These are phyloP conservation scores for Suillus fuscotomentosus DNA, from an alignment of 768 basidiomycete species.

Conservation along the genomic window DNA sequence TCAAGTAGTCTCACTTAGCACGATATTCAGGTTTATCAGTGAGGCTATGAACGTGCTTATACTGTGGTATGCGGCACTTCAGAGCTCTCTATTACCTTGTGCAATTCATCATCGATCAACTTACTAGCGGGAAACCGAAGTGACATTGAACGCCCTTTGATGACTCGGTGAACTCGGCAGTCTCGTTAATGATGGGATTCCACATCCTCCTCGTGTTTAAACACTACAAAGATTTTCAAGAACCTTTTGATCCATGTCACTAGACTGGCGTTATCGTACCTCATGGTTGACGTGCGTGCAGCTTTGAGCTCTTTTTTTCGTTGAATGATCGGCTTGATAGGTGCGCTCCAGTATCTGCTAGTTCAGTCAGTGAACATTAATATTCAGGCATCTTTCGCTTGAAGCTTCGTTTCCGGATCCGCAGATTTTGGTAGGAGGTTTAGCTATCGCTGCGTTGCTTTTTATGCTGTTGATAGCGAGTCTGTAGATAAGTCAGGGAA, in stretches of 20 bases:
- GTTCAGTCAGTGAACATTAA: background rate
- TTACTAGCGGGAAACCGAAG: background rate
- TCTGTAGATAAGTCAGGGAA: background rate
- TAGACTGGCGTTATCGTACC: background rate
- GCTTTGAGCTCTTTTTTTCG: background rate
- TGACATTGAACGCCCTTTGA: background rate
- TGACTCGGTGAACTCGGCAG: background rate
- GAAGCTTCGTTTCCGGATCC: background rate
- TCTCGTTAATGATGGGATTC: background rate
- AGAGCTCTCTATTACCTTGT: background rate
- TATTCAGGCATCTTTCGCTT: background rate
- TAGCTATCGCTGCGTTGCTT: background rate
- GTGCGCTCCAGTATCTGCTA: background rate
- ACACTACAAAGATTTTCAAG: background rate
- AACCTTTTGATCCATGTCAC: background rate
- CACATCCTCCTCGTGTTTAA: background rate
- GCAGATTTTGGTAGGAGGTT: background rate
- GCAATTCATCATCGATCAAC: background rate
- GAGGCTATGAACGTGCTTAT: background rate
- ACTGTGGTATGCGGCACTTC: background rate
- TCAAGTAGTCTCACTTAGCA: slow-evolving; percentile 2
- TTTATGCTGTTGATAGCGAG: background rate
- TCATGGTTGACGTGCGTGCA: background rate
- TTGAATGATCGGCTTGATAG: background rate
- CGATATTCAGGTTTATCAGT: background rate